Evolutionary conservation across 352 stramenopile species (phyloP).

Genomic region (Blastocystis hominis): DNA sequence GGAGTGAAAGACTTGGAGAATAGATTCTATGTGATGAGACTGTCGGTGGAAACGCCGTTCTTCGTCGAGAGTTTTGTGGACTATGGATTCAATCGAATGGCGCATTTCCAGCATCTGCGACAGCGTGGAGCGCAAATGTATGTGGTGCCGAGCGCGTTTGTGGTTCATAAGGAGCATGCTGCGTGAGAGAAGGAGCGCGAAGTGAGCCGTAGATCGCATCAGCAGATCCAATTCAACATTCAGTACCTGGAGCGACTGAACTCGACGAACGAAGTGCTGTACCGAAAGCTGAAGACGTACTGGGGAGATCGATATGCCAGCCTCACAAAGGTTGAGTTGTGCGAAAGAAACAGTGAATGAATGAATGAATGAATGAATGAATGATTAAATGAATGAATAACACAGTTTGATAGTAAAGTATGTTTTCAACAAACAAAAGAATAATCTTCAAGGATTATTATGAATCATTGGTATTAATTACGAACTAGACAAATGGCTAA

Average conservation of each 20-base stretch:
- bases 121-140: not conserved
- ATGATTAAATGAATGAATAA: not conserved
- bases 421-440: not conserved
- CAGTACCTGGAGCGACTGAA: not conserved
- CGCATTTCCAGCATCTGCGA: slow-evolving; percentile 14
- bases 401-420: not conserved
- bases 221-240: not conserved
- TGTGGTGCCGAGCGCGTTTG: not conserved
- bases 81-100: slow-evolving; percentile 33
- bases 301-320: not conserved
- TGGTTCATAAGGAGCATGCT: not conserved
- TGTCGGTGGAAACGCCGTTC: not conserved
- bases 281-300: not conserved
- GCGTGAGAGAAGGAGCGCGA: not conserved
- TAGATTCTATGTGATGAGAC: slow-evolving; percentile 51
- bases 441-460: not conserved
- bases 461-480: not conserved
- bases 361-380: too few species aligned
- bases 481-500: not conserved
- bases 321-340: not conserved
- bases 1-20: not conserved
- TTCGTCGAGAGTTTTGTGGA: not conserved
- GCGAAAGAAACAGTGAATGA: not conserved
- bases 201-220: not conserved
- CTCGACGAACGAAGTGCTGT: not conserved